phyloP scores from a whole-genome alignment of 495 filamentous ascomycete genomes.

The Talaromyces proteolyticus region DNA sequence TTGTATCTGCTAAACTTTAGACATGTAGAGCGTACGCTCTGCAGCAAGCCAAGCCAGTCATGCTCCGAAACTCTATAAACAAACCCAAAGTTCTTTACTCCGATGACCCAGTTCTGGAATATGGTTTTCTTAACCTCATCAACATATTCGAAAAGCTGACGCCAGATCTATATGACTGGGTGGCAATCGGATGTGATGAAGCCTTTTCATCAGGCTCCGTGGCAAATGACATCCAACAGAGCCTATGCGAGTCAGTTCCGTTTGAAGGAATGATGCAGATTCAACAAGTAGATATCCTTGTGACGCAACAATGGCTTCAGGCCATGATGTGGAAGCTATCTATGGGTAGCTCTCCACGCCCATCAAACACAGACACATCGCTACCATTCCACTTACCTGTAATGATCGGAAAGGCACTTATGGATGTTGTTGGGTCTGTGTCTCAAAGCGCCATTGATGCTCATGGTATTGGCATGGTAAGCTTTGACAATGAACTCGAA shows the following conservation, averaged over 20 bases:
- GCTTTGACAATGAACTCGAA: conserved; percentile 14
- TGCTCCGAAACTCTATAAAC: conserved; percentile 43
- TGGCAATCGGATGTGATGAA: conserved; percentile 33
- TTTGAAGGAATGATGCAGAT: conserved; percentile 45
- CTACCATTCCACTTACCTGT: conserved; percentile 56
- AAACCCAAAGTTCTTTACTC: conserved; percentile 40
- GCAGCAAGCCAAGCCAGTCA: conserved; percentile 49
- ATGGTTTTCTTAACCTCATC: conserved; percentile 50
- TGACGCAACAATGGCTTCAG: conserved; percentile 59
- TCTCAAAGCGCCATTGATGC: conserved; percentile 50
- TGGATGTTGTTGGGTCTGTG: conserved; percentile 44
- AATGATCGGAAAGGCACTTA: conserved; percentile 47
- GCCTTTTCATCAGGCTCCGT: conserved; percentile 28
- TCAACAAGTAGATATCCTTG: conserved; percentile 55
- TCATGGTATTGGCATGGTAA: conserved; percentile 59
- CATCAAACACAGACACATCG: conserved; percentile 35
- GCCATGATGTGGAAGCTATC: conserved; percentile 57
- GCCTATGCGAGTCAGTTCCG: conserved; percentile 29
- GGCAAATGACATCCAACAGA: conserved; percentile 31
- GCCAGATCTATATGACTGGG: conserved; percentile 35
- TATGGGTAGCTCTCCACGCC: conserved; percentile 47
- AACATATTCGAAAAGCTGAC: conserved; percentile 45
- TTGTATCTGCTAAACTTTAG: conserved; percentile 17
- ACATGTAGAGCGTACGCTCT: conserved; percentile 36
- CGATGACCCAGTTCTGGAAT: conserved; percentile 38